Evolutionary conservation across 345 rosid genomes (phyloP), one percentile per base, ranked within the genome.

Genomic region (Syzygium aromaticum): DNA sequence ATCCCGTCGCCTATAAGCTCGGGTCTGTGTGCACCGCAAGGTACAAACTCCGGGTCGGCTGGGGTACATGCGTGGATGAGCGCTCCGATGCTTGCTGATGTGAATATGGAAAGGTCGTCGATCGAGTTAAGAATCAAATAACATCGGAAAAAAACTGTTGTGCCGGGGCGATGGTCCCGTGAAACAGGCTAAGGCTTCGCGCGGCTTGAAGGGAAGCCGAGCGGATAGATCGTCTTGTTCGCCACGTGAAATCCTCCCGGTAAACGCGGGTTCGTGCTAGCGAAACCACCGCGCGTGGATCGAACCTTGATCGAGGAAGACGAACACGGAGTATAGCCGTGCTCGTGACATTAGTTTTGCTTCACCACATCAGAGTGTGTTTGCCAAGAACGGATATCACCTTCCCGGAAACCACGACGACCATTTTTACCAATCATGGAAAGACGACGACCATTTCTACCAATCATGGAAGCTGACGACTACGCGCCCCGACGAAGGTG

Each of bases 21-120:
- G 14, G 49, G 21, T 73, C 27, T 1, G 0, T n/a, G 27, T 25
- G 40, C 49, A 4, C 11, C 11, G 27, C 80, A 17, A 38, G 11
- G 2, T 38, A 4, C 8, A 3, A 19, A 19, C 13, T 33, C 38
- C 2, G 14, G 14, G 3, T 1, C 1, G 0, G 6, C 3, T 9
- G 25, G 49, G 7, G 0, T 12, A 5, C 1, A 0, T 11, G 13
- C 15, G 0, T 2, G 30, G 4, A 27, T 27, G 16, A 27, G 7
- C 5, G 2, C 3, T 59, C 0, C 11, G 25, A 21, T 21, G 4
- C 2, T 1, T 11, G 5, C 16, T 11, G 3, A 5, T 0, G 1
- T 67, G 7, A 67, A 16, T 4, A 16, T 73, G 17, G 1, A 10
- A 19, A 19, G 2, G 7, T 0, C 0, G 14, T 73, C 2, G 2